phyloP scores from a whole-genome alignment of 352 stramenopile species.

The Pythium graminicola region DNA sequence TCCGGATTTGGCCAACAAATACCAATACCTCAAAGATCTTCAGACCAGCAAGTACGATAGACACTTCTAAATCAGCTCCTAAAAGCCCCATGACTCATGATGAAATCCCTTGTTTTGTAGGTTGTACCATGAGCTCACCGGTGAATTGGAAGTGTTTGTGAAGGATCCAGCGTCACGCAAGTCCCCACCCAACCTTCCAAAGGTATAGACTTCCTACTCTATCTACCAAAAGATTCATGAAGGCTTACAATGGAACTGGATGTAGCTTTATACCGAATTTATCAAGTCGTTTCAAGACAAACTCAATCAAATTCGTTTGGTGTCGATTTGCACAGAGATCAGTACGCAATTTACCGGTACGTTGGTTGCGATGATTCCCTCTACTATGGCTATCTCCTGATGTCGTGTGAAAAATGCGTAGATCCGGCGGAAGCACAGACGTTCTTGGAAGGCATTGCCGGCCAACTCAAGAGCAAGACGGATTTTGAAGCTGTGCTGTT shows the following conservation, averaged over 20 bases:
- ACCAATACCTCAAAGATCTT: conserved; percentile 88
- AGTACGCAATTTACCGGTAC: conserved; percentile 58
- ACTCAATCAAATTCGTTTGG: conserved; percentile 93
- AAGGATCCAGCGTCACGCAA: conserved; percentile 64
- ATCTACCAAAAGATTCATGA: not conserved
- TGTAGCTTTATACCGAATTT: conserved; percentile 91
- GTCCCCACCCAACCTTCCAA: conserved; percentile 44
- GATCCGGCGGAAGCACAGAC: conserved; percentile 57
- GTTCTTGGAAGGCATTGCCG: conserved; percentile 62
- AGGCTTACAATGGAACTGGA: not conserved
- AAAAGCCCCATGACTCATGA: no score
- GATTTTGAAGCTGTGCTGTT: conserved; percentile 62
- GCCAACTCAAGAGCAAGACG: conserved; percentile 53
- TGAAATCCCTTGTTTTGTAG: conserved; percentile 51
- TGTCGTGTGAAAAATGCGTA: no score
- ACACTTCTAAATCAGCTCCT: no score
- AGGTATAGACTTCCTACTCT: no score
- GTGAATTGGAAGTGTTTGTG: conserved; percentile 90
- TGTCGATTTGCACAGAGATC: conserved; percentile 90
- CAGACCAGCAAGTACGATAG: conserved; percentile 87
- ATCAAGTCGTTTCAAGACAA: conserved; percentile 93
- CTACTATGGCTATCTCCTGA: not conserved
- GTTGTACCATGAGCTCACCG: conserved; percentile 97
- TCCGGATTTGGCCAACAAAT: conserved; percentile 88
- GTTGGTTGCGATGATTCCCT: not conserved